These are phyloP conservation scores for Deinandra increscens DNA, from an alignment of 129 eudicot species.

Conservation along the genomic window DNA sequence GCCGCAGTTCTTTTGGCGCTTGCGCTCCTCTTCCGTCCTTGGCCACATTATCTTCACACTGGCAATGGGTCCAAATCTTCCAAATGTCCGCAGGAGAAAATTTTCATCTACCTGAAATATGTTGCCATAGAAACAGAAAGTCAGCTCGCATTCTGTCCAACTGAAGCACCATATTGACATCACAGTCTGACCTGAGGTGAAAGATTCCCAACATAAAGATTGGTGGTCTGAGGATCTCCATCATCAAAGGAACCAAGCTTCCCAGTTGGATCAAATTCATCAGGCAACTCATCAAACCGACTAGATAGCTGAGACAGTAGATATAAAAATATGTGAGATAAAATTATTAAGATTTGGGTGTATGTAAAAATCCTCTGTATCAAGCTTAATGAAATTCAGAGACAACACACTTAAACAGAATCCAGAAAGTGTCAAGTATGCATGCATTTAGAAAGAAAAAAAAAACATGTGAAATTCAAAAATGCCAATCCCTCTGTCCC, in stretches of 20 bases:
- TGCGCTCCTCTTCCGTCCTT: slow-evolving; percentile 91
- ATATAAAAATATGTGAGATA: slow-evolving; percentile 1
- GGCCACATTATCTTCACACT: slow-evolving; percentile 99
- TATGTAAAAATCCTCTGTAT: neutral
- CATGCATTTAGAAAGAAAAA: neutral
- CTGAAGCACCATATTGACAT: slow-evolving; percentile 10
- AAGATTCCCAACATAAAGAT: slow-evolving; percentile 96
- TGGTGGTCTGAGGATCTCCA: slow-evolving; percentile 97
- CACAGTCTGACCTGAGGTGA: slow-evolving; percentile 71
- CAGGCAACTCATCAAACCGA: slow-evolving; percentile 96
- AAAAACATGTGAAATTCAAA: neutral
- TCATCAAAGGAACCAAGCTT: slow-evolving; percentile 90
- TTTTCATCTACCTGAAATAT: slow-evolving; percentile 84
- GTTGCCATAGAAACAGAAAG: slow-evolving; percentile 1
- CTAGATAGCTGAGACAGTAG: slow-evolving; percentile 56
- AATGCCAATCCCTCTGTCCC: neutral
- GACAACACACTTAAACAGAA: neutral
- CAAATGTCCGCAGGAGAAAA: slow-evolving; percentile 92
- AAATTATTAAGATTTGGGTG: neutral
- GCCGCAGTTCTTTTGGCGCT: slow-evolving; percentile 92
- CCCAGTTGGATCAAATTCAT: slow-evolving; percentile 91
- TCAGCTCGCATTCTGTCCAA: neutral
- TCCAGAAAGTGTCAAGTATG: neutral
- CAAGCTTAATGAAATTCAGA: neutral
- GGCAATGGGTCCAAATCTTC: slow-evolving; percentile 99